Percentiles rank a stretch among this genome's conserved stretches.
These are phyloP conservation scores for Exophiala sp. DNA, from an alignment of 2,329 filamentous ascomycete genomes.

Conservation along the genomic window DNA sequence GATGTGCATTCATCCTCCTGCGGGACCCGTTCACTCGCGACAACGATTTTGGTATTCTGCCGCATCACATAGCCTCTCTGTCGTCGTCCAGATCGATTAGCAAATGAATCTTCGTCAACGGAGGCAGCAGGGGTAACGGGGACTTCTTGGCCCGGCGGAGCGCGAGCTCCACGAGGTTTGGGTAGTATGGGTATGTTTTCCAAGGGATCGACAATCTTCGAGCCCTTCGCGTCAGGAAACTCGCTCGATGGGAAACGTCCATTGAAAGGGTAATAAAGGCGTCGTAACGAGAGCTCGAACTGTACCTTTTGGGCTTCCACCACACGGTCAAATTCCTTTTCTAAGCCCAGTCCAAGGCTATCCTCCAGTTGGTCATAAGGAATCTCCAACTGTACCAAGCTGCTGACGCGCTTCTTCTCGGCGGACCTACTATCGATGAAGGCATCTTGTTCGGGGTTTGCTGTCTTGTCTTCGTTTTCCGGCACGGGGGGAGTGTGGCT, in stretches of 20 bases:
- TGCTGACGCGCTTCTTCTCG: slow-evolving; percentile 53
- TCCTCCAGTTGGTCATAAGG: slow-evolving; percentile 65
- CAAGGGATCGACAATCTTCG: slow-evolving; percentile 15
- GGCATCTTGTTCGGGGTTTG: slow-evolving; percentile 1
- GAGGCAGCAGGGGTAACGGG: slow-evolving; percentile 7
- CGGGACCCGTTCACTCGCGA: slow-evolving; percentile 69
- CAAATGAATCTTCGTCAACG: slow-evolving; percentile 38
- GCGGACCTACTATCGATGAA: background rate
- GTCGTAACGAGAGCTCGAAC: slow-evolving; percentile 45
- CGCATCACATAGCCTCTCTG: slow-evolving; percentile 98
- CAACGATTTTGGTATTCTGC: slow-evolving; percentile 94
- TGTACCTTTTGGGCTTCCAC: slow-evolving; percentile 96
- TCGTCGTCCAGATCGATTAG: slow-evolving; percentile 59
- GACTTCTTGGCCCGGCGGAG: slow-evolving; percentile 2
- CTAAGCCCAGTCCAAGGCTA: slow-evolving; percentile 70
- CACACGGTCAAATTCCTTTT: slow-evolving; percentile 88
- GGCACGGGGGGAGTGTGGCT: background rate
- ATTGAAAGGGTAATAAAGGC: slow-evolving; percentile 31
- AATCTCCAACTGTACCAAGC: slow-evolving; percentile 75
- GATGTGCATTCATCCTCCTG: slow-evolving; percentile 52
- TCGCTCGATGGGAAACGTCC: slow-evolving; percentile 28
- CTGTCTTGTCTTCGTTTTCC: background rate
- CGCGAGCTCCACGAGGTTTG: slow-evolving; percentile 21
- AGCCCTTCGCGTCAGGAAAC: slow-evolving; percentile 20
- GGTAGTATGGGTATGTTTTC: slow-evolving; percentile 22